Evolutionary conservation across 495 filamentous ascomycete genomes (phyloP), one percentile per base, ranked within the genome.

Genomic region (Aspergillus affinis): DNA sequence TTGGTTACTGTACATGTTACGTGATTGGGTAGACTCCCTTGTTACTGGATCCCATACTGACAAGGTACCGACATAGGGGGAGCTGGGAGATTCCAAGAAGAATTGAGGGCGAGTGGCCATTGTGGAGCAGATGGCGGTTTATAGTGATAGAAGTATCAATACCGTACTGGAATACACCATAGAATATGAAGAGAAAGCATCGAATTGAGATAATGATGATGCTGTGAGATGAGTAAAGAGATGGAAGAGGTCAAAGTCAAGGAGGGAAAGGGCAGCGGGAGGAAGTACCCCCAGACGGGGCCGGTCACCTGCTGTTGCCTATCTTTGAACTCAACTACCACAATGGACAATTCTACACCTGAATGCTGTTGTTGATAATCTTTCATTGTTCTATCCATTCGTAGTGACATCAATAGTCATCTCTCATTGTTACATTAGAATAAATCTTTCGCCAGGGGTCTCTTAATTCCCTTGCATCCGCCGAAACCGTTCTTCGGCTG

Each of bases 401-500:
- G 13, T 32, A 32, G 1, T 32, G 30, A 12, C 30, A 32, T 32
- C 7, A 8, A 1, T 8, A 32, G 30, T 12, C 30, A 32, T 49
- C 15, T 20, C 23, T 20, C 18, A 26, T 20, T 46, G 21, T 45
- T 12, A 29, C 6, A 20, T 46, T 5, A 32, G n/a, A 1, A 20
- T 19, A 41, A 21, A 6, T 6, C 19, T 23, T 27, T 46, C 20
- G 10, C 12, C 6, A 17, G 23, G 9, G 19, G 2, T 41, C 51
- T 21, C 27, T 61, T 46, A 54, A 15, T 57, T 61, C 52, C 56
- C 59, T 57, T 79, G 76, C 82, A 92, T 78, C 65, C 84, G 75
- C 70, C 78, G 84, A 46, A 97, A 83, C 63, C 93, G 85, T 78
- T 93, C 93, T 76, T 96, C 92, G 3, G 90, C 91, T 15, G 92